Conservation (phyloP, 129 eudicot species). For the Dittrichia graveolens region DNA sequence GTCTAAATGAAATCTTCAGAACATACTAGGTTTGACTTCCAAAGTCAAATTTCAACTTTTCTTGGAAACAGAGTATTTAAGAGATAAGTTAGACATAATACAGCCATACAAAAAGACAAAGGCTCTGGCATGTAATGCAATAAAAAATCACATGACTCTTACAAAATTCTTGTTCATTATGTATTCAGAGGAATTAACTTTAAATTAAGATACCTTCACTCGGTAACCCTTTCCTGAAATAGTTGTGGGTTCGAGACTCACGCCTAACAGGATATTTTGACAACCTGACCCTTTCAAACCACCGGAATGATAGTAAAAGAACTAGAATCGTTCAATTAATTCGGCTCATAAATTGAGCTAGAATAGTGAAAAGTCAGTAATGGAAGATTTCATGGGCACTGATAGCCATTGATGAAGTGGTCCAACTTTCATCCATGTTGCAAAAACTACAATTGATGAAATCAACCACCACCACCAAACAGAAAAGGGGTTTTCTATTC, state of each 20-base stretch:
- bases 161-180: conserved; percentile 7
- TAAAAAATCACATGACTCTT: conserved; percentile 12
- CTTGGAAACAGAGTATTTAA: neutral
- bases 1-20: neutral
- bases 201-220: neutral
- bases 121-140: conserved; percentile 20
- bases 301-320: conserved; percentile 7
- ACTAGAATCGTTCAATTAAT: conserved; percentile 7
- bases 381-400: conserved; percentile 33
- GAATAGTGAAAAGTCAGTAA: conserved; percentile 20
- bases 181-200: conserved; percentile 10
- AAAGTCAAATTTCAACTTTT: conserved; percentile 12
- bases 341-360: conserved; percentile 20
- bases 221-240: neutral
- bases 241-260: neutral
- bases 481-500: conserved; percentile 22
- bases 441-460: conserved; percentile 36
- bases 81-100: neutral
- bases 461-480: conserved; percentile 39
- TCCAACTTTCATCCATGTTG: conserved; percentile 42
- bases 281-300: conserved; percentile 1
- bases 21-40: conserved; percentile 20
- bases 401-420: conserved; percentile 38
- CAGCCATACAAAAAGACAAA: conserved; percentile 16
- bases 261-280: neutral